Base-by-base conservation (phyloP, 495 filamentous ascomycete species). In the Tetracladium setigerum region DNA sequence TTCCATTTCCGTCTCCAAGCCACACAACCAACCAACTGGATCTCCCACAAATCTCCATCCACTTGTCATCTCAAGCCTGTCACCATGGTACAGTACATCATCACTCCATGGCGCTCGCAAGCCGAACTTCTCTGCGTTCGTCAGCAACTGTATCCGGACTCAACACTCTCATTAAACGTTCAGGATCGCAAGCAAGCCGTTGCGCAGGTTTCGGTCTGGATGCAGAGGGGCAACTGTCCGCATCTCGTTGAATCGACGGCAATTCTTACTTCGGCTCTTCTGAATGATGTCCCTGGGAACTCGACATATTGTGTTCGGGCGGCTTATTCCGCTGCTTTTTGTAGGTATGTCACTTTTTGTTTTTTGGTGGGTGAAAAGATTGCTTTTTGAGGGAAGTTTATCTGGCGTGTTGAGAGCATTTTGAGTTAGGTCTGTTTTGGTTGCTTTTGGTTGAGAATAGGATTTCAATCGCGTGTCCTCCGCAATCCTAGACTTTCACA, bases 171-270 rank as follows among this genome's bases (percentile, higher is more conserved):
- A 12, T 43, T 37, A 8, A 18, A 18, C 10, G 35, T 34, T 6
- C 38, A 41, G 24, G 44, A 18, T 8, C 53, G 52, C 53, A 46
- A 54, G 41, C 58, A 63, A 30, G 58, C 69, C 34, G 69, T 77
- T 38, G 66, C 70, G 39, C 65, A 65, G 39, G 75, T 77, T 24
- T 64, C 67, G 14, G 67, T 77, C 56, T 79, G 73, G 72, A 69
- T 74, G 67, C 70, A 77, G 54, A 80, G 86, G 53, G 86, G 86
- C 45, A 80, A 79, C 55, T 81, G 89, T 37, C 86, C 87, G 24
- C 86, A 91, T 66, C 71, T 87, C 52, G 77, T 94, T 43, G 86
- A 90, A 65, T 84, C 83, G 12, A 94, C 86, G 1, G 86, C 86
- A 13, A 68, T 89, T 22, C 69, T 94, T 47, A 82, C 77, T 32